phyloP scores from a whole-genome alignment of 192 early-diverging fungal species.

The Mortierella alpina region DNA sequence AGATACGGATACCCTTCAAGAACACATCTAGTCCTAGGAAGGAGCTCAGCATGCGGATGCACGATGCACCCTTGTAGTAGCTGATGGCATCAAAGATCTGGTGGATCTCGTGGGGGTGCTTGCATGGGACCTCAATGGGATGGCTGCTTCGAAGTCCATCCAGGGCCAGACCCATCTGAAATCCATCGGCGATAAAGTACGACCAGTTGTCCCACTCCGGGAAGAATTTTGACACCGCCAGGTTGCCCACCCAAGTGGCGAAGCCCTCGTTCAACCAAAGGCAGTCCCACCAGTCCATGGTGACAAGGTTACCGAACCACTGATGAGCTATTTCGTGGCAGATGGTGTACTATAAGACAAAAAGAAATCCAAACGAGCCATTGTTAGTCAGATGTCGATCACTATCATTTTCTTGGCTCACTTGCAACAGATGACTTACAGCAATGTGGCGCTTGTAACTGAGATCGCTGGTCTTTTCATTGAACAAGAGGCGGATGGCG shows the following conservation, averaged over 20 bases:
- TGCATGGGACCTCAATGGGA: constrained; percentile 92
- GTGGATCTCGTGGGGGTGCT: constrained; percentile 85
- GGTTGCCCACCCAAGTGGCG: constrained; percentile 94
- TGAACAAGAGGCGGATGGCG: constrained; percentile 85
- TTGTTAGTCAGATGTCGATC: neutral
- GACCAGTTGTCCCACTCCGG: constrained; percentile 97
- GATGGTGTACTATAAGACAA: constrained; percentile 72
- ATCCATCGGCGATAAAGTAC: constrained; percentile 82
- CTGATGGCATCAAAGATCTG: constrained; percentile 97
- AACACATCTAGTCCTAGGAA: constrained; percentile 77
- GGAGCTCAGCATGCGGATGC: constrained; percentile 93
- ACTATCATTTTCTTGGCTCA: neutral
- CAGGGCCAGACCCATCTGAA: constrained; percentile 78
- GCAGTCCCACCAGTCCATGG: constrained; percentile 96
- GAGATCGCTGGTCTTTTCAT: constrained; percentile 79
- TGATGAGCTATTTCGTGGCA: constrained; percentile 90
- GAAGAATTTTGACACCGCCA: constrained; percentile 90
- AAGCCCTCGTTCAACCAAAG: constrained; percentile 99
- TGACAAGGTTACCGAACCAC: constrained; percentile 97
- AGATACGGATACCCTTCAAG: constrained; percentile 75
- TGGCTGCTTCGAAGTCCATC: constrained; percentile 90
- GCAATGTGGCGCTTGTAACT: constrained; percentile 85
- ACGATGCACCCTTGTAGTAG: constrained; percentile 91
- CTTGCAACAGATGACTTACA: constrained; percentile 13
- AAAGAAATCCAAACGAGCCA: neutral